These are phyloP conservation scores for Mesembryanthemum crystallinum DNA, from an alignment of 148 eudicot species.

Conservation along the genomic window DNA sequence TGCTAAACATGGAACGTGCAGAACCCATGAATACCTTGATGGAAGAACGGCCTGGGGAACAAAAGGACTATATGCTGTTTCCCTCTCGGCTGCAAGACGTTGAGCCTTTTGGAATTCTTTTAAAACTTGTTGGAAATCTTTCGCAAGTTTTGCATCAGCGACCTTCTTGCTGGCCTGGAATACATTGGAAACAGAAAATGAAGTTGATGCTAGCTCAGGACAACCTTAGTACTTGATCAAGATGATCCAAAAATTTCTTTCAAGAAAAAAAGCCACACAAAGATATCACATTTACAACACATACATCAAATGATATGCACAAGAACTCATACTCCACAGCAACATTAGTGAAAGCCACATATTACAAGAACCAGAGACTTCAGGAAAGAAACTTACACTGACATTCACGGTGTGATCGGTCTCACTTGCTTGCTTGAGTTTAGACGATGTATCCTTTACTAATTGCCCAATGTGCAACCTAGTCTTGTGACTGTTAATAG, in stretches of 20 bases:
- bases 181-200: not conserved
- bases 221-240: not conserved
- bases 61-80: constrained; percentile 77
- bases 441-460: constrained; percentile 82
- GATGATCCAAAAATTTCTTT: not conserved
- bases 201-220: not conserved
- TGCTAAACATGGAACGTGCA: not conserved
- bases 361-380: not conserved
- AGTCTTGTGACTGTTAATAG: constrained; percentile 62
- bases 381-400: constrained; percentile 48
- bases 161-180: constrained; percentile 76
- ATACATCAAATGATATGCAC: not conserved
- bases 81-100: constrained; percentile 86
- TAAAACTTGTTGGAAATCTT: constrained; percentile 76
- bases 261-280: not conserved
- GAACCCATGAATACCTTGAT: constrained; percentile 48
- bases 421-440: constrained; percentile 90
- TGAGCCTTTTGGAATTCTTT: constrained; percentile 88
- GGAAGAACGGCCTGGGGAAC: constrained; percentile 60
- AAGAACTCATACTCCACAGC: not conserved
- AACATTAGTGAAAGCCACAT: not conserved
- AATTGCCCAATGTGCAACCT: constrained; percentile 75
- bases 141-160: constrained; percentile 84
- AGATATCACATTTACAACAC: not conserved
- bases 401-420: constrained; percentile 61